Percentiles rank a stretch among this genome's conserved stretches.
Evolutionary conservation across 1,139 yeast genomes (phyloP).

Genomic region (Yamadazyma songkhlaensis): DNA sequence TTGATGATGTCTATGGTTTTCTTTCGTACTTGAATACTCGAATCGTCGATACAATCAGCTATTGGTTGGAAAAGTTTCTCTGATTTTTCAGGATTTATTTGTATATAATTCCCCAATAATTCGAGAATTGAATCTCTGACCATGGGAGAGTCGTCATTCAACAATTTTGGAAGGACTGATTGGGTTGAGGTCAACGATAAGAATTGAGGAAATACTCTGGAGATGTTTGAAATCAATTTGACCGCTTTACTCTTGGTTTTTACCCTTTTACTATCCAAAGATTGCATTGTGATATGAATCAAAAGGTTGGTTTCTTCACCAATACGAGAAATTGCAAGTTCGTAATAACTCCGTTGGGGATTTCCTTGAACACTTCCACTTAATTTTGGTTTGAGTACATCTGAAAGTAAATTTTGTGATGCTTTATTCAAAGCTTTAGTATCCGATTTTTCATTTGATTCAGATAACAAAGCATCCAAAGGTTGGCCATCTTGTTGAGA

Average conservation of each 20-base stretch:
- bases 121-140: slow-evolving; percentile 79
- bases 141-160: slow-evolving; percentile 62
- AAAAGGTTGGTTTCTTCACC: background rate
- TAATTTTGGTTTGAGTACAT: too few relatives aligned
- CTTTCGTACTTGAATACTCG: slow-evolving; percentile 63
- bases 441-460: background rate
- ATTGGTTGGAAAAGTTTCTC: slow-evolving; percentile 50
- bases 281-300: background rate
- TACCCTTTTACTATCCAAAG: slow-evolving; percentile 5
- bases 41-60: slow-evolving; percentile 52
- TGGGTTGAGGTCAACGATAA: slow-evolving; percentile 50
- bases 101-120: slow-evolving; percentile 52
- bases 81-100: slow-evolving; percentile 41
- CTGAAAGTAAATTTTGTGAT: too few relatives aligned
- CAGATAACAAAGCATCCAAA: slow-evolving; percentile 2
- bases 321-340: background rate
- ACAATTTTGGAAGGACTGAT: slow-evolving; percentile 47
- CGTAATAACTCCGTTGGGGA: background rate
- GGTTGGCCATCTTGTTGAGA: background rate
- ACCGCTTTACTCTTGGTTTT: slow-evolving; percentile 67
- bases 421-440: background rate
- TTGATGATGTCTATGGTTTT: slow-evolving; percentile 55
- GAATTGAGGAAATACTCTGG: slow-evolving; percentile 51
- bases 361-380: too few relatives aligned
- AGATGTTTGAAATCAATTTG: slow-evolving; percentile 44